Percentiles rank a stretch among this genome's conserved stretches.
Conservation (phyloP, 2,329 filamentous ascomycete species). For the Pyricularia pennisetigena region DNA sequence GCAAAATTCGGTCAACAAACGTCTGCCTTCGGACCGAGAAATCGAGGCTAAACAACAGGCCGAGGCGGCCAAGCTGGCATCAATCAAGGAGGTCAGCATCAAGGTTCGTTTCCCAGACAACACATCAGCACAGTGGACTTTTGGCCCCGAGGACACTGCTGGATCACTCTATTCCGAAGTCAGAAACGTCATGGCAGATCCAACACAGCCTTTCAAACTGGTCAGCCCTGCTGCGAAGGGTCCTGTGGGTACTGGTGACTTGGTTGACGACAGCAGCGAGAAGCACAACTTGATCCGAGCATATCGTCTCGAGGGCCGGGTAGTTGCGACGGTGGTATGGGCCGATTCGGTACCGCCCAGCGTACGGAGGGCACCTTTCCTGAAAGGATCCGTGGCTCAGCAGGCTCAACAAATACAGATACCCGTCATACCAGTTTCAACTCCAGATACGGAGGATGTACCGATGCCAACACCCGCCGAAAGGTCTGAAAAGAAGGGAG, state of each 20-base stretch:
- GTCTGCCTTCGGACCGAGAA: constrained; percentile 75
- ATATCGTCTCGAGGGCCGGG: constrained; percentile 59
- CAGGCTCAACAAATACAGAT: constrained; percentile 59
- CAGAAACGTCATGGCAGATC: constrained; percentile 55
- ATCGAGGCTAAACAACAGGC: constrained; percentile 59
- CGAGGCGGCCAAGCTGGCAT: constrained; percentile 54
- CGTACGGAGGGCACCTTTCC: constrained; percentile 44
- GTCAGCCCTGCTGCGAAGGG: constrained; percentile 42
- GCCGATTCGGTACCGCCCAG: constrained; percentile 48
- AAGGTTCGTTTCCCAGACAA: constrained; percentile 86
- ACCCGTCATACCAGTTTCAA: constrained; percentile 38
- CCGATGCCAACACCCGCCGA: neutral
- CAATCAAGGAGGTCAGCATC: constrained; percentile 59
- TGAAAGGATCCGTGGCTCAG: constrained; percentile 47
- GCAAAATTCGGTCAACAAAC: constrained; percentile 56
- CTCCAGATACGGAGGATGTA: constrained; percentile 27
- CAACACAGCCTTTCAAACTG: constrained; percentile 60
- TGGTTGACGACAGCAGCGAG: constrained; percentile 34
- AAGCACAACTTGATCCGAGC: constrained; percentile 57
- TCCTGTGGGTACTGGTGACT: constrained; percentile 26
- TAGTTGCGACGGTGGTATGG: constrained; percentile 72
- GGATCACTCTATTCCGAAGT: constrained; percentile 67
- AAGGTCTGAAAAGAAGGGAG: constrained; percentile 14
- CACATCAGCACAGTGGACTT: constrained; percentile 62
- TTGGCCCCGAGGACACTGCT: constrained; percentile 59